Evolutionary conservation across 805 yeast species (phyloP).

Genomic region (Candida parachauliodes): DNA sequence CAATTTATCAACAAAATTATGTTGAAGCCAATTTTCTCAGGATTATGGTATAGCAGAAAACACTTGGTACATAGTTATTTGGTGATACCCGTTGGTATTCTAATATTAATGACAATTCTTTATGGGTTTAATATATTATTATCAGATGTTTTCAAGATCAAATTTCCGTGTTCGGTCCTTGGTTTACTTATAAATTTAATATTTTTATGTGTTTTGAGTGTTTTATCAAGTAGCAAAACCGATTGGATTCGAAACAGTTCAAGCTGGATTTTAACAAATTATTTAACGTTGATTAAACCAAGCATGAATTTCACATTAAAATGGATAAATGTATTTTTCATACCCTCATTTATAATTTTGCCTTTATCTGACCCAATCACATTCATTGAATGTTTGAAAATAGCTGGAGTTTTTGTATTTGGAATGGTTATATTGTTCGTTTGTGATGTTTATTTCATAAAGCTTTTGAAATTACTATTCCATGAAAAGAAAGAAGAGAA

Average conservation of each 20-base stretch:
- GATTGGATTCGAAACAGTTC: constrained; percentile 12
- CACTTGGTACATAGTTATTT: constrained; percentile 44
- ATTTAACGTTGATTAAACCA: constrained; percentile 45
- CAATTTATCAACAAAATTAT: neutral
- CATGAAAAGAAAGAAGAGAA: constrained; percentile 13
- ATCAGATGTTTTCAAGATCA: constrained; percentile 39
- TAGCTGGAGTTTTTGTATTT: constrained; percentile 67
- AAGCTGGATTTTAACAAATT: constrained; percentile 23
- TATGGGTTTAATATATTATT: constrained; percentile 54
- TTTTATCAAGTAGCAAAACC: constrained; percentile 12
- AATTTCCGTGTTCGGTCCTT: constrained; percentile 68
- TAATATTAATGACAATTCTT: constrained; percentile 41
- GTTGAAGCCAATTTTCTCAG: constrained; percentile 16
- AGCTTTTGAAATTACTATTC: constrained; percentile 18
- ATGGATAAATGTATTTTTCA: constrained; percentile 78
- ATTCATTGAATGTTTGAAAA: constrained; percentile 65
- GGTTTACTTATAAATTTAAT: constrained; percentile 61
- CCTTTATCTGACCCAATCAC: constrained; percentile 66
- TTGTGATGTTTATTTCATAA: constrained; percentile 40
- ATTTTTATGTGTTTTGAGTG: constrained; percentile 37
- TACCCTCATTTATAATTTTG: constrained; percentile 70
- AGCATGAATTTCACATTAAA: constrained; percentile 65
- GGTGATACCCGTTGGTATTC: constrained; percentile 46
- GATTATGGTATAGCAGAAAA: constrained; percentile 28
- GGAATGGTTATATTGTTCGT: constrained; percentile 55